These are phyloP conservation scores for Paramecium caudatum DNA, from an alignment of 73 alveolate species.

Conservation along the genomic window DNA sequence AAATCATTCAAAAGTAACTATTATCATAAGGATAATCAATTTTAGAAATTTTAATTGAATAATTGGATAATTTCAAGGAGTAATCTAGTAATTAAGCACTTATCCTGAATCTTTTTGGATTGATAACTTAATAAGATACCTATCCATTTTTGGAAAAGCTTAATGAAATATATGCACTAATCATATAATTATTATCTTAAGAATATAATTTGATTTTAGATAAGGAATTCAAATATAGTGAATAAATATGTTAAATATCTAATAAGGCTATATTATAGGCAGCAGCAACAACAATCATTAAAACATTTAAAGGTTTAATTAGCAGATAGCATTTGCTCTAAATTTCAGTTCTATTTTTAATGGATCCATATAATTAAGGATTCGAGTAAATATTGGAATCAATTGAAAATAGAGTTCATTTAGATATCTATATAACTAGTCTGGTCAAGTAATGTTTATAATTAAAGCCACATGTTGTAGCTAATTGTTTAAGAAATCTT, in stretches of 20 bases:
- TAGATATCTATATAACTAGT: background rate
- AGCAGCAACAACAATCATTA: background rate
- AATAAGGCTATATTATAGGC: background rate
- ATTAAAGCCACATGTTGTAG: background rate
- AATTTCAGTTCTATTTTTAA: background rate
- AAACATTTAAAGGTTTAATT: slow-evolving; percentile 55
- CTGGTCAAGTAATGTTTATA: background rate
- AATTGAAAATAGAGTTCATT: slow-evolving; percentile 50
- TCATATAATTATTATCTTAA: background rate
- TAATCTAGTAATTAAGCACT: slow-evolving; percentile 8
- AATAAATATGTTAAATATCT: background rate
- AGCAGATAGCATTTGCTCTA: slow-evolving; percentile 25
- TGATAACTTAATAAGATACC: background rate
- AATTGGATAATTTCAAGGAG: background rate
- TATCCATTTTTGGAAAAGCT: background rate
- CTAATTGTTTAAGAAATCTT: background rate
- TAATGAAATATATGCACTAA: background rate
- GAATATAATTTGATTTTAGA: slow-evolving; percentile 6
- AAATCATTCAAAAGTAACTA: background rate
- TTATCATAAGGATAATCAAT: slow-evolving; percentile 1
- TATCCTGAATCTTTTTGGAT: background rate
- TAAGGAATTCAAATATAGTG: background rate
- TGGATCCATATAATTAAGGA: background rate
- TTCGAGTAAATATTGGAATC: background rate
- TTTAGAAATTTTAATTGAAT: background rate